Evolutionary conservation across 1,139 yeast genomes (phyloP).

Genomic region (Protomyces arabidopsidicola): DNA sequence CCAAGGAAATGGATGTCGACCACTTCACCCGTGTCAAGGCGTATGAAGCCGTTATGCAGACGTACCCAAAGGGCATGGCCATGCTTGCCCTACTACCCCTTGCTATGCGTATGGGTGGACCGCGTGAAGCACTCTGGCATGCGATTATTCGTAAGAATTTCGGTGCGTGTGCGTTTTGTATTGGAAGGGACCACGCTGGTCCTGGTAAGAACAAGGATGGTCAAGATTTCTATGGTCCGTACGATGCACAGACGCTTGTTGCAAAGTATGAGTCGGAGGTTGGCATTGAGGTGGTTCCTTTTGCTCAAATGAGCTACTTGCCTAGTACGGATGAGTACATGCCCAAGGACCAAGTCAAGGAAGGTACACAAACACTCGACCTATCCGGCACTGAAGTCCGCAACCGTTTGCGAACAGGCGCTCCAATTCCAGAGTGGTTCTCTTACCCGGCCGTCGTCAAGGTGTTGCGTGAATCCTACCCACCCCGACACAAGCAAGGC

Average conservation of each 20-base stretch:
- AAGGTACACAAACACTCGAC: slow-evolving; percentile 75
- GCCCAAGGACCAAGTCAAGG: slow-evolving; percentile 86
- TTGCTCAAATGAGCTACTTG: slow-evolving; percentile 92
- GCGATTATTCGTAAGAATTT: slow-evolving; percentile 93
- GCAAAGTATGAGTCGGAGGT: slow-evolving; percentile 70
- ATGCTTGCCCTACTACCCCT: slow-evolving; percentile 80
- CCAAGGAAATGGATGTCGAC: slow-evolving; percentile 97
- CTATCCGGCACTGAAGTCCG: slow-evolving; percentile 94
- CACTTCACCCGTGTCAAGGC: slow-evolving; percentile 97
- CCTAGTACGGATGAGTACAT: slow-evolving; percentile 95
- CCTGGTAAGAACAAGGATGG: slow-evolving; percentile 94
- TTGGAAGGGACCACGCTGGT: slow-evolving; percentile 97
- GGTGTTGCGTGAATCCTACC: slow-evolving; percentile 86
- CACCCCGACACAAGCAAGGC: slow-evolving; percentile 86
- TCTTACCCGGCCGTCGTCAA: slow-evolving; percentile 93
- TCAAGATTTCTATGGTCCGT: slow-evolving; percentile 92
- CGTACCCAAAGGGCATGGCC: slow-evolving; percentile 92
- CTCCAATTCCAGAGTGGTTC: slow-evolving; percentile 92
- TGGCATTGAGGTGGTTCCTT: slow-evolving; percentile 86
- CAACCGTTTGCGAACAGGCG: slow-evolving; percentile 78
- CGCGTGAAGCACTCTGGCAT: slow-evolving; percentile 97
- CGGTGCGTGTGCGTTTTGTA: slow-evolving; percentile 95
- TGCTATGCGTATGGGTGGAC: slow-evolving; percentile 99
- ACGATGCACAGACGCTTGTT: slow-evolving; percentile 90
- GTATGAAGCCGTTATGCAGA: slow-evolving; percentile 82